Base-by-base conservation (phyloP, 2,329 filamentous ascomycete species). In the Stagonosporopsis vannaccii region DNA sequence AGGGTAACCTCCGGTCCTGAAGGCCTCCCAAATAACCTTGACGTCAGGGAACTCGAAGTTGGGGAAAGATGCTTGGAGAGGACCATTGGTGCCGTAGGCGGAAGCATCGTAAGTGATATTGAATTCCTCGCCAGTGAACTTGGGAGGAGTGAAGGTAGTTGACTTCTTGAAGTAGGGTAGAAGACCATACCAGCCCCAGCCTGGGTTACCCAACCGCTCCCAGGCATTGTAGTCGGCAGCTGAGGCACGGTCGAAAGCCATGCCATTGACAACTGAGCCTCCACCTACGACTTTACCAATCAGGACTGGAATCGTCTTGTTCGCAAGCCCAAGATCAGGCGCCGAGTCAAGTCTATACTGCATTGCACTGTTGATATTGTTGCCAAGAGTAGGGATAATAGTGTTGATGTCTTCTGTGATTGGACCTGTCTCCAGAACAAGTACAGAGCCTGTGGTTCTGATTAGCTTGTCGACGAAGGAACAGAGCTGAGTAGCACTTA, bases 101-200 rank as follows among this genome's bases (percentile, higher is more conserved):
- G 46, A 37, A 7, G 25, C 41, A 41, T 56, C 41, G 36, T 36
- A 52, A 7, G 53, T 56, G 5, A 44, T 44, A 19, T 44, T 44
- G 19, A 44, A 56, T 26, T 56, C 42, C 30, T 39, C 25, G 22
- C n/a, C 35, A n/a, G 36, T 49, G 13, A 41, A 28, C 26, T 19
- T 41, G 7, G 50, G 50, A n/a, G 50, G 50, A 3, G 41, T 46
- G 22, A 53, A 53, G 4, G 41, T 45, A 12, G 52, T 58, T 13
- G 39, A 56, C 46, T 63, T 62, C 41, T 55, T 77, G 56, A 77
- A 75, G 56, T 75, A 76, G 8, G 67, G 70, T 15, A 71, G 46
- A 19, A 82, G 56, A 13, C 74, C 74, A 39, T 82, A 72, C 81
- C 82, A 87, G 1, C 78, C 77, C 85, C 85, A 88, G 2, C 50